phyloP scores from a whole-genome alignment of 2,329 filamentous ascomycete species.

The Nigrospora sphaerica region DNA sequence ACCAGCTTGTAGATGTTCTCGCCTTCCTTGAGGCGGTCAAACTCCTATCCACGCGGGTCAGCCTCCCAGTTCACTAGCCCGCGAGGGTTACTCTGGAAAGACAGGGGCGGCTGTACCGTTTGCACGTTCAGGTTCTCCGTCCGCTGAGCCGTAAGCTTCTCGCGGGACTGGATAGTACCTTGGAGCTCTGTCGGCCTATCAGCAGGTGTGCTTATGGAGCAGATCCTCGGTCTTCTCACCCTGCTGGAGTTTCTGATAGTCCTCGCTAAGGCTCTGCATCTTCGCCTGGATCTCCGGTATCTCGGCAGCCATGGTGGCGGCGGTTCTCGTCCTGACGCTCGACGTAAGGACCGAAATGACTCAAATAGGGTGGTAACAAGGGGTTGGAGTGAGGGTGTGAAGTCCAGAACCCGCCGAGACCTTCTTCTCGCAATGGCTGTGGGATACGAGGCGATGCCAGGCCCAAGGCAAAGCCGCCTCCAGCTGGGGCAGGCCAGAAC shows the following conservation, averaged over 20 bases:
- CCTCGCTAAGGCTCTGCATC: slow-evolving; percentile 77
- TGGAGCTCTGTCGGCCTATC: slow-evolving; percentile 60
- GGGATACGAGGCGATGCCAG: no score
- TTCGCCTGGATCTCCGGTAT: slow-evolving; percentile 72
- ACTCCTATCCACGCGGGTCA: slow-evolving; percentile 54
- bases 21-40: slow-evolving; percentile 67
- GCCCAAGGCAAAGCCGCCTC: no score
- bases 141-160: slow-evolving; percentile 89
- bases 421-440: no score
- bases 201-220: background rate
- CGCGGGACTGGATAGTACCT: slow-evolving; percentile 66
- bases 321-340: no score
- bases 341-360: no score
- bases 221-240: slow-evolving; percentile 40
- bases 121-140: slow-evolving; percentile 89
- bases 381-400: no score
- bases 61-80: background rate
- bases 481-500: no score
- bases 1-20: slow-evolving; percentile 95
- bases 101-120: slow-evolving; percentile 43
- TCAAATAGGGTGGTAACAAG: no score
- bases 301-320: slow-evolving; percentile 3
- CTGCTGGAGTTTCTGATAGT: slow-evolving; percentile 80
- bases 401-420: no score
- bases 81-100: background rate